Percentiles rank a stretch among this genome's conserved stretches.
Evolutionary conservation across 2,329 filamentous ascomycete genomes (phyloP).

Genomic region (Beauveria rudraprayagi): DNA sequence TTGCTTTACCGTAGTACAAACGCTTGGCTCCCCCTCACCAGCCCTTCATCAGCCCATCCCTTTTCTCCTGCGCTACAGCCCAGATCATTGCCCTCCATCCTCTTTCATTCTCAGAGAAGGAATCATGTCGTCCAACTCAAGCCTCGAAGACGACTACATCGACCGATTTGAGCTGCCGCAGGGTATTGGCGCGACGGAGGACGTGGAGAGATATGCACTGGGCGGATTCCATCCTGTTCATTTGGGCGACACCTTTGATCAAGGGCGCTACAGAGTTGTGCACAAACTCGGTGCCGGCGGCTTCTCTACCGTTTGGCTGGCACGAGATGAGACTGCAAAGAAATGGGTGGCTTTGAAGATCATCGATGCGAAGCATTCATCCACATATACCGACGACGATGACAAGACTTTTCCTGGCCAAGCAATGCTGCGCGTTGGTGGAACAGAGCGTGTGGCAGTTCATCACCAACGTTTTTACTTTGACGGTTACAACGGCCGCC

Average conservation of each 20-base stretch:
- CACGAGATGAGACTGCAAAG: constrained; percentile 19
- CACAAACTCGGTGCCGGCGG: constrained; percentile 35
- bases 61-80: no score
- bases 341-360: constrained; percentile 20
- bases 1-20: no score
- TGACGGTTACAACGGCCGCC: constrained; percentile 20
- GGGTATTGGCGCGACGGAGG: constrained; percentile 11
- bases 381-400: not conserved
- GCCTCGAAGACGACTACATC: not conserved
- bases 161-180: not conserved
- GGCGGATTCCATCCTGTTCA: constrained; percentile 35
- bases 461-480: constrained; percentile 14
- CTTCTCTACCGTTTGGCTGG: constrained; percentile 38
- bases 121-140: not conserved
- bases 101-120: no score
- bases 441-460: constrained; percentile 7
- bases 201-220: constrained; percentile 19
- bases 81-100: no score
- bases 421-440: not conserved
- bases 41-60: no score
- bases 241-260: constrained; percentile 29
- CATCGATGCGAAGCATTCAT: constrained; percentile 16
- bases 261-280: constrained; percentile 30
- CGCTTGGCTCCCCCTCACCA: no score
- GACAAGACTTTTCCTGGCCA: constrained; percentile 1